Base-by-base conservation (phyloP, 2,329 filamentous ascomycete genomes). In the Juglanconis juglandina region DNA sequence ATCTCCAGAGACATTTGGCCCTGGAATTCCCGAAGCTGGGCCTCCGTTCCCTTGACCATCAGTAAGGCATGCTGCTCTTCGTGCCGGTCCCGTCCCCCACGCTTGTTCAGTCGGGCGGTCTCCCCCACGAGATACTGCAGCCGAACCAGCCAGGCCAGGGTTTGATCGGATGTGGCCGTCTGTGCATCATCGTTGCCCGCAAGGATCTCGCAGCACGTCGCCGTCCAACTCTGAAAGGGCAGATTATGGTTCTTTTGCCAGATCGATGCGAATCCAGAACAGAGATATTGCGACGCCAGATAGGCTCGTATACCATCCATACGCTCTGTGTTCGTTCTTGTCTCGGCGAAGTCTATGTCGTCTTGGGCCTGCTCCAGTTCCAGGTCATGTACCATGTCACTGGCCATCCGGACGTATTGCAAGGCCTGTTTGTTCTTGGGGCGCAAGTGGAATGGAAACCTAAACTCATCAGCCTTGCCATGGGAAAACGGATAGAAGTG, bases 391-490 rank as follows among this genome's bases (percentile, higher is more conserved):
- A 80, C 67, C 8, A 84, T 73, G 58, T 84, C 82, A 14, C 75
- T 73, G 0, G 76, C 76, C 80, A 84, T 84, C 32, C 78, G 75
- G 5, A 81, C 66, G 64, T 84, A 84, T 58, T 83, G 81, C 5
- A 75, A 71, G 0, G 76, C 71, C 44, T 82, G 79, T 62, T 72
- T 80, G 63, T 77, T 81, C 60, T 75, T 82, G 2, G 81, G 81
- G 1, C 81, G 72, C 13, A 84, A 71, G 61, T 84, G 81, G 42
- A 81, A 82, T 0, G 81, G 82, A 53, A 83, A 83, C 81, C 81
- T 83, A 55, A 30, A 14, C 17, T 7, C 5, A 24, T 54, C 17
- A 59, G 53, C 35, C 46, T 30, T 13, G 3, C 6, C 24, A 24
- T 24, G n/a, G 6, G 1, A 11, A 42, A 13, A 11, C 39, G 5